phyloP scores from a whole-genome alignment of 148 eudicot genomes.

The Silene latifolia region DNA sequence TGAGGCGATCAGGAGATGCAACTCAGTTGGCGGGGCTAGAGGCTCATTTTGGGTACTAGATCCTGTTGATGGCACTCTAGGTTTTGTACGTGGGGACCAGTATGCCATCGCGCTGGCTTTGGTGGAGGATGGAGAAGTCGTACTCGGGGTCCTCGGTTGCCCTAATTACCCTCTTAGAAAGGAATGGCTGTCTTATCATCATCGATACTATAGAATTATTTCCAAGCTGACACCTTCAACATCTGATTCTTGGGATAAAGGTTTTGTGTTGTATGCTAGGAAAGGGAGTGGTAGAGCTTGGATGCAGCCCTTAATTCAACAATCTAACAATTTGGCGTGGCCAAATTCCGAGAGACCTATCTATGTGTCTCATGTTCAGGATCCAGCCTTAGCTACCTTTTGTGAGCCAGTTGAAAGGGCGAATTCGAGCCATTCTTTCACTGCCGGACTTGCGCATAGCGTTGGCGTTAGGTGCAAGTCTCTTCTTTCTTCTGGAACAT shows the following conservation, averaged over 20 bases:
- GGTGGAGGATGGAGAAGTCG: constrained; percentile 69
- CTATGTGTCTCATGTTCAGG: constrained; percentile 61
- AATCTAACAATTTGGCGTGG: constrained; percentile 42
- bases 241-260: constrained; percentile 54
- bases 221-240: constrained; percentile 28
- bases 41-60: constrained; percentile 92
- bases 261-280: constrained; percentile 70
- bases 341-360: constrained; percentile 45
- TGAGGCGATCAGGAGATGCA: constrained; percentile 73
- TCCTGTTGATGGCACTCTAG: constrained; percentile 91
- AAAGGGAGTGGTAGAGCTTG: constrained; percentile 68
- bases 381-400: constrained; percentile 77
- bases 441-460: constrained; percentile 70
- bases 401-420: constrained; percentile 87
- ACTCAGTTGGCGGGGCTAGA: constrained; percentile 61
- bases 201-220: constrained; percentile 31
- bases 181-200: constrained; percentile 54
- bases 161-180: constrained; percentile 79
- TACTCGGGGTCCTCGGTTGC: constrained; percentile 83
- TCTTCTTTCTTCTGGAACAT: background rate
- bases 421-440: constrained; percentile 67
- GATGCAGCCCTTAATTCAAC: constrained; percentile 68
- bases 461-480: constrained; percentile 73
- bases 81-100: constrained; percentile 87
- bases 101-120: constrained; percentile 85